Base-by-base conservation (phyloP, 768 basidiomycete genomes). In the Mycena alexandri region DNA sequence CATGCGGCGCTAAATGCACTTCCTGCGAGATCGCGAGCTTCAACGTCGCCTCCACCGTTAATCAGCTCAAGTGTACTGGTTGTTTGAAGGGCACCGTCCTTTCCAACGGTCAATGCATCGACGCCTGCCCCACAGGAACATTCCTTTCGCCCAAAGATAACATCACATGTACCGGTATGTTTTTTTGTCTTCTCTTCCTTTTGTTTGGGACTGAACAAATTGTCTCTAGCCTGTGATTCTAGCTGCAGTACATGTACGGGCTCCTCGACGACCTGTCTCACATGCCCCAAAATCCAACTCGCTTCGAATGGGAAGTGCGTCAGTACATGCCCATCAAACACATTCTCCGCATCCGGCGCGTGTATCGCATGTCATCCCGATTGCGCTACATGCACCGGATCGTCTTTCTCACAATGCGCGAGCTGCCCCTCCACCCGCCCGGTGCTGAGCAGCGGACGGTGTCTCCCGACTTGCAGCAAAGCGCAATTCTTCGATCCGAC, bases 311-410 rank as follows among this genome's bases (percentile, higher is more conserved):
- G 95, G 13, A 87, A 88, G 77, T 97, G 95, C 74, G 87, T 93
- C 51, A 80, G 86, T 19, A 85, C 87, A 7, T 96, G 94, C 74
- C 93, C 95, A 0, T 84, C 89, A 43, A 88, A 87, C 65, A 87
- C 89, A 2, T 91, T 95, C 79, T 79, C 83, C 58, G 85, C 91
- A 13, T 84, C 87, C 34, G 87, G 89, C 24, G 78, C 86, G 29
- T 96, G 95, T 79, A 74, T 88, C 61, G 72, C 89, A 7, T 97
- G 95, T 77, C 94, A 96, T 66, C 89, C 93, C 0, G 95, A 96
- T 75, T 97, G 95, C 73, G 88, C 87, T 17, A 89, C 91, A 2
- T 97, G 95, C 78, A 88, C 89, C 24, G 94, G 93, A n/a, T 73
- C 85, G 22, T 86, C 89, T 0, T 93, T 93, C 80, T 89, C 87